Evolutionary conservation across 768 basidiomycete genomes (phyloP), one percentile per base, ranked within the genome.

Genomic region (Podaxis pistillaris): DNA sequence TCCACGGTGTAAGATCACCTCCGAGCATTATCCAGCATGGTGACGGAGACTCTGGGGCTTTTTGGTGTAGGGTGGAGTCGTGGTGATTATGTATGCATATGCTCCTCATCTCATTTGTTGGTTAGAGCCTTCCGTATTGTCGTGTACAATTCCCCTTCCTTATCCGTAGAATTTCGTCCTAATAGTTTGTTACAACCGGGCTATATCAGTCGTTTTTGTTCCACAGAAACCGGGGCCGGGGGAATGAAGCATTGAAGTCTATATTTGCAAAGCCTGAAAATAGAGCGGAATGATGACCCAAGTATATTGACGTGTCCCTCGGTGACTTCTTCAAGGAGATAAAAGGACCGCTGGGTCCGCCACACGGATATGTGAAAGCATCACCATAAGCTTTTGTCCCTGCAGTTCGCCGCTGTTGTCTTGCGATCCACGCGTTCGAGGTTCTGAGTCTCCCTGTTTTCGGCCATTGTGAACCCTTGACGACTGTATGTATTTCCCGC

Each of bases 81-180:
- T 67, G 33, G 63, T 57, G 59, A 52, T 47, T 36, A n/a, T 60
- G 62, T 24, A 33, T 64, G 51, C 52, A 65, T 65, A 50, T 55
- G 28, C 53, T 61, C 36, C 33, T 36, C 59, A 36, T 56, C 44
- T 36, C 53, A 33, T 38, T 41, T 57, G 38, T 54, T 57, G 56
- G 44, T 50, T 30, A 4, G 56, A 36, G 59, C 59, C 54, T 41
- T 58, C 37, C 56, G 28, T 33, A 58, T 15, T 13, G 30, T 55
- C n/a, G 24, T 62, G 50, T 56, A 58, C 30, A 44, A 30, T 51
- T 51, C 40, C 6, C 15, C 49, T 56, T 46, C 26, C 22, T 56
- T 52, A 61, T 44, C 38, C 26, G 44, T 64, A 56, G 22, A 33
- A 56, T 46, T 28, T 33, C 9, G 37, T 53, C 36, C 12, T 44